Evolutionary conservation across 1,284 basidiomycete genomes (phyloP).

Genomic region (Paramarasmius palmivorus): DNA sequence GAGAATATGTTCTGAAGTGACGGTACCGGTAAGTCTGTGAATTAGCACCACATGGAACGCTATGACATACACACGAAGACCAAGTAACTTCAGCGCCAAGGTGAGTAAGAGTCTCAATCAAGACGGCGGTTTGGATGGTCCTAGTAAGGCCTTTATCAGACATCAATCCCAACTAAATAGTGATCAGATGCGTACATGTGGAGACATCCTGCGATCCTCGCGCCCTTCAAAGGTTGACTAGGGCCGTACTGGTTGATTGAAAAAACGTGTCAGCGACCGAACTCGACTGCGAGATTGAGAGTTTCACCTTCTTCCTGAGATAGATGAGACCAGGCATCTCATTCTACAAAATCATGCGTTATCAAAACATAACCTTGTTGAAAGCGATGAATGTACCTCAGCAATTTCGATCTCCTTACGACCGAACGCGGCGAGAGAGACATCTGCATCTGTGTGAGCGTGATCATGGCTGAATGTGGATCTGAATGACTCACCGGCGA

Average conservation of each 20-base stretch:
- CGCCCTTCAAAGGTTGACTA: slow-evolving; percentile 89
- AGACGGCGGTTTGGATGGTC: slow-evolving; percentile 96
- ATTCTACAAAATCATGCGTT: slow-evolving; percentile 46
- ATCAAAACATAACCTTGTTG: background rate
- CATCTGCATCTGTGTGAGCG: slow-evolving; percentile 51
- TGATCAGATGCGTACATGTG: slow-evolving; percentile 71
- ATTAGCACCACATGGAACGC: slow-evolving; percentile 7
- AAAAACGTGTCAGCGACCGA: slow-evolving; percentile 20
- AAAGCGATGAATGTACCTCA: slow-evolving; percentile 57
- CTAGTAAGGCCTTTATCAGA: slow-evolving; percentile 36
- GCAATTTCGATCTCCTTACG: slow-evolving; percentile 99
- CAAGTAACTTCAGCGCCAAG: slow-evolving; percentile 98
- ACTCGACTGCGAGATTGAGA: background rate
- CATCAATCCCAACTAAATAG: background rate
- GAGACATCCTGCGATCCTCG: slow-evolving; percentile 96
- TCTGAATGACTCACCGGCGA: slow-evolving; percentile 59
- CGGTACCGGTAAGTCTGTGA: slow-evolving; percentile 10
- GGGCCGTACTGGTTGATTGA: slow-evolving; percentile 64
- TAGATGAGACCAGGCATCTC: slow-evolving; percentile 96
- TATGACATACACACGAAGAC: slow-evolving; percentile 88
- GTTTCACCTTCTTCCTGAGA: slow-evolving; percentile 75
- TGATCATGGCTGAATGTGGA: background rate
- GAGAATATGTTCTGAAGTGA: slow-evolving; percentile 92
- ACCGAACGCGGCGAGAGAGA: slow-evolving; percentile 95
- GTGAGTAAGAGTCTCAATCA: slow-evolving; percentile 94